Evolutionary conservation across 768 basidiomycete genomes (phyloP).

Genomic region (Candolleomyces aberdarensis): DNA sequence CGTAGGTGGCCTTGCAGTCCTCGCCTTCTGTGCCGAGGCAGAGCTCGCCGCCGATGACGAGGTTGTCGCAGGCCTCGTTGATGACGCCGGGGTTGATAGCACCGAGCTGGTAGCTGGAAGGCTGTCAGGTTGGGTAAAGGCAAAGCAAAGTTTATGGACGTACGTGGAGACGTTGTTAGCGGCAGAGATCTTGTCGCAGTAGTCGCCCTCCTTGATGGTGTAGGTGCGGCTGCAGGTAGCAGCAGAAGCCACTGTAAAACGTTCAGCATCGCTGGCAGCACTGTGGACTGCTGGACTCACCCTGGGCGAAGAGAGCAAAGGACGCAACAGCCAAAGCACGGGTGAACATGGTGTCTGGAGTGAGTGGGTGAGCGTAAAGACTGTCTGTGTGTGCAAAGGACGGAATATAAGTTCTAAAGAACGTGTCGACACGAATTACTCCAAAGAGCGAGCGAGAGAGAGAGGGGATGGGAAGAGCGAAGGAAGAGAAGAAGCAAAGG

Average conservation of each 20-base stretch:
- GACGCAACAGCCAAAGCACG: conserved; percentile 30
- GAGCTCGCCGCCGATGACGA: conserved; percentile 43
- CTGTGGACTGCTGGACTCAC: conserved; percentile 24
- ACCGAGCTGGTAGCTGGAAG: conserved; percentile 68
- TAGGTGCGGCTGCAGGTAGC: conserved; percentile 55
- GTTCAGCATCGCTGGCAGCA: not conserved
- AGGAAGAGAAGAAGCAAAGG: not conserved
- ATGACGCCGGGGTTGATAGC: conserved; percentile 52
- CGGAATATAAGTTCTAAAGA: conserved; percentile 8
- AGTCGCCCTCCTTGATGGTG: conserved; percentile 54
- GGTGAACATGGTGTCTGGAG: conserved; percentile 12
- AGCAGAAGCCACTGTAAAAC: conserved; percentile 28
- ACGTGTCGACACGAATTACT: conserved; percentile 1
- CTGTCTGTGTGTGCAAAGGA: conserved; percentile 2
- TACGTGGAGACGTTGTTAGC: conserved; percentile 61
- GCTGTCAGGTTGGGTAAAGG: conserved; percentile 2
- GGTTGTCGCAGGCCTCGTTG: conserved; percentile 56
- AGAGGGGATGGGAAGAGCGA: conserved; percentile 1
- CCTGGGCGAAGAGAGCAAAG: conserved; percentile 43
- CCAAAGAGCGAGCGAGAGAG: conserved; percentile 1
- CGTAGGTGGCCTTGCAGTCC: conserved; percentile 64
- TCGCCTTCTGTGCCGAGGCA: conserved; percentile 59
- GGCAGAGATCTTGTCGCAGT: conserved; percentile 67
- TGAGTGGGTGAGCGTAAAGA: not conserved
- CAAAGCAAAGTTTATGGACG: conserved; percentile 17